These are phyloP conservation scores for Solanum stenotomum DNA, from an alignment of 257 asterid genomes.

Conservation along the genomic window DNA sequence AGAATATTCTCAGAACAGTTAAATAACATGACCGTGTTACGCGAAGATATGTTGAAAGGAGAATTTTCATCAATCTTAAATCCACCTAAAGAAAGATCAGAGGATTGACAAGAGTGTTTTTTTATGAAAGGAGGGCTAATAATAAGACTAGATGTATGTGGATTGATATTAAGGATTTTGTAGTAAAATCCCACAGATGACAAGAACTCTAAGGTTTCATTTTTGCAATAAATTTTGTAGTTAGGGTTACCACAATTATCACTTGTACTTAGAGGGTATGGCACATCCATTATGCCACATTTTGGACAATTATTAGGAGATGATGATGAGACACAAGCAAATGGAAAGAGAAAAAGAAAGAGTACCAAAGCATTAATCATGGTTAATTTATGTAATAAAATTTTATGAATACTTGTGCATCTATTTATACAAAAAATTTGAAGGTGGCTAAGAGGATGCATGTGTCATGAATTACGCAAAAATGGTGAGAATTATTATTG, in stretches of 20 bases:
- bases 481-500: not conserved
- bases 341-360: conserved; percentile 8
- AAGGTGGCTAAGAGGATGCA: not conserved
- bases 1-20: conserved; percentile 23
- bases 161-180: conserved; percentile 27
- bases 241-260: conserved; percentile 21
- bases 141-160: conserved; percentile 4
- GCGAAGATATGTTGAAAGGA: conserved; percentile 34
- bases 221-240: conserved; percentile 17
- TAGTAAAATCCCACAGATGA: conserved; percentile 14
- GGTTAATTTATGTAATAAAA: not conserved
- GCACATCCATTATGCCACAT: conserved; percentile 20
- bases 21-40: conserved; percentile 24
- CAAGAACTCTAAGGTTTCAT: conserved; percentile 11
- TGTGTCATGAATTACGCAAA: not conserved
- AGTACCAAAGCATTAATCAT: not conserved
- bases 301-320: conserved; percentile 16
- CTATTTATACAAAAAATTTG: conserved; percentile 6
- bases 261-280: conserved; percentile 31
- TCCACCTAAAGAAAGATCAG: conserved; percentile 23
- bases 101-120: conserved; percentile 15
- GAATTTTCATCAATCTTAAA: conserved; percentile 20
- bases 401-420: not conserved
- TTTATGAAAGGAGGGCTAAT: conserved; percentile 17
- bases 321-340: not conserved